Evolutionary conservation across 495 filamentous ascomycete species (phyloP), one percentile per base, ranked within the genome.

Genomic region (Penicillium fimorum): DNA sequence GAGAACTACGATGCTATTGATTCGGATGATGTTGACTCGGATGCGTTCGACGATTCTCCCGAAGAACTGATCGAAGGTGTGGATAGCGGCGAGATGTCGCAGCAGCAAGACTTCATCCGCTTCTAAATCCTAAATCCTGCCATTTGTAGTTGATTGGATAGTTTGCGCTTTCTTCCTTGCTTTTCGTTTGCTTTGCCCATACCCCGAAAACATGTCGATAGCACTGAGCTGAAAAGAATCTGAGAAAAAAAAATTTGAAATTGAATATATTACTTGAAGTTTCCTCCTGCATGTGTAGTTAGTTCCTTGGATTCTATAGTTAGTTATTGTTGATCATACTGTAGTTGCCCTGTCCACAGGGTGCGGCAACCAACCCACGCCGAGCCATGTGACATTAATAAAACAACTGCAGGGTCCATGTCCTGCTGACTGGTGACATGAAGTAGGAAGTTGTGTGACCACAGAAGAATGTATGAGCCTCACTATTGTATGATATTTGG

Each of bases 11-110:
- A 89, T 54, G 83, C 83, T 63, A 87, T 87, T 61, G 85, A 91
- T 63, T 87, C 86, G 64, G 86, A 95, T 66, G 92, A 96, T 71
- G 81, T 96, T 67, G 92, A 96, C 71, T 96, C 91, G 30, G 92
- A 95, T 63, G 86, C 85, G 49, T 81, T 93, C 50, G 87, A 88
- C 46, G 90, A 95, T 68, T 84, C 90, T 63, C 70, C 73, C 47
- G 72, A 76, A 53, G 59, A 74, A 52, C 63, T 80, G 45, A 68
- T 76, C 55, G 75, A 72, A 50, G 79, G 74, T 38, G 58, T 52
- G 30, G 74, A 76, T 37, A 77, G 76, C 54, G 70, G 73, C 53
- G 83, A 86, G 61, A 73, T 86, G 58, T 76, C 79, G 30, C 76
- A 82, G 67, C 87, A 90, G 69, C 78, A 85, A 59, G 88, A 91